Conservation (phyloP, 441 rosid species). For the Jatropha multifida region DNA sequence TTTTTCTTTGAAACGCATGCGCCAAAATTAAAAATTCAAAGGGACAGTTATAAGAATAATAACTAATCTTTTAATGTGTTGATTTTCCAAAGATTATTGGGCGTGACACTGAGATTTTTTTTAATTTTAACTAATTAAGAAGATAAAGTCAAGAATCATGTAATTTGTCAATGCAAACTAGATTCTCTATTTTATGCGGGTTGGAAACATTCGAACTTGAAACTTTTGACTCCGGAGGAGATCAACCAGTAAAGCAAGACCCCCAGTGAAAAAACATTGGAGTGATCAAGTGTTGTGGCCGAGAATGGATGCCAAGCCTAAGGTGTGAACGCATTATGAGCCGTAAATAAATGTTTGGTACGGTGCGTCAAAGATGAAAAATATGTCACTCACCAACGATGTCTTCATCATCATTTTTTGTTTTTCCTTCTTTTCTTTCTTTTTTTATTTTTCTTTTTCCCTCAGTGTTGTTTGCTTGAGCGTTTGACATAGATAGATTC, state of each 20-base stretch:
- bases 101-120: neutral
- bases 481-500: neutral
- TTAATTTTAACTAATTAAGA: neutral
- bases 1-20: neutral
- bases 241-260: too few species aligned
- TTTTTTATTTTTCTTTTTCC: too few species aligned
- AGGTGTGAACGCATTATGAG: constrained; percentile 13
- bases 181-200: neutral
- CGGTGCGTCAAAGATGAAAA: neutral
- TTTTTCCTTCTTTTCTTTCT: neutral
- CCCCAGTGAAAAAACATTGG: neutral
- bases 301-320: neutral
- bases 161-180: neutral
- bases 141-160: neutral
- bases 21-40: neutral
- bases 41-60: neutral
- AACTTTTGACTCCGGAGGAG: too few species aligned
- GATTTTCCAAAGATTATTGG: neutral
- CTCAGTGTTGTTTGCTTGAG: too few species aligned
- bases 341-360: neutral
- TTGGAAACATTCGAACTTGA: too few species aligned
- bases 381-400: neutral
- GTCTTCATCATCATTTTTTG: neutral
- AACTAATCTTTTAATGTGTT: neutral
- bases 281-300: neutral